A percentile compares a stretch with the other conserved stretches of the same genome.
Conservation (phyloP, 106 monocot species). For the Dendrobium nobile region DNA sequence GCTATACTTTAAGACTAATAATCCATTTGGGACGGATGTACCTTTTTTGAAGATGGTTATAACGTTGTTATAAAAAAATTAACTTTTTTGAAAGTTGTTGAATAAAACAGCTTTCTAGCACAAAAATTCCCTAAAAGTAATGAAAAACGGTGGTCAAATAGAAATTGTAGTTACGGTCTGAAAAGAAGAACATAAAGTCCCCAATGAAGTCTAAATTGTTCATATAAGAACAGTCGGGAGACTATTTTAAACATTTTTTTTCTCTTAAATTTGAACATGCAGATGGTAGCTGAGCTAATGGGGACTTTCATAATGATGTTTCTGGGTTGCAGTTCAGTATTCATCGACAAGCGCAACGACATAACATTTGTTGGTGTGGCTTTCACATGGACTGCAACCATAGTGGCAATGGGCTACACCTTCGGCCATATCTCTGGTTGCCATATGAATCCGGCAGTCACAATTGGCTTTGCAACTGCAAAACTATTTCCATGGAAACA, state of each 20-base stretch:
- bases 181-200: no score
- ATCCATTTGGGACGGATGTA: no score
- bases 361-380: slow-evolving; percentile 16
- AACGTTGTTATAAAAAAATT: no score
- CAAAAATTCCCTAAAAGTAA: no score
- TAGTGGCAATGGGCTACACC: slow-evolving; percentile 14
- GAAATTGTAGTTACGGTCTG: no score
- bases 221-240: not conserved
- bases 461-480: slow-evolving; percentile 10
- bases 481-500: slow-evolving; percentile 15
- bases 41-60: no score
- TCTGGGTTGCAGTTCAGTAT: slow-evolving; percentile 16
- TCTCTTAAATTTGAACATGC: not conserved
- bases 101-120: no score
- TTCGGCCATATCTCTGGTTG: slow-evolving; percentile 21
- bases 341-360: slow-evolving; percentile 6
- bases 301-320: slow-evolving; percentile 21
- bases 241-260: not conserved
- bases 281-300: slow-evolving; percentile 16
- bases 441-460: slow-evolving; percentile 28
- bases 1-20: no score
- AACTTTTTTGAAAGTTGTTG: no score
- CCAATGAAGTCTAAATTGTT: no score
- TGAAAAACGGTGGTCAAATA: no score
- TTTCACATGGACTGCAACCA: slow-evolving; percentile 4